Evolutionary conservation across 805 yeast species (phyloP).

Genomic region (Metschnikowia lachancei): DNA sequence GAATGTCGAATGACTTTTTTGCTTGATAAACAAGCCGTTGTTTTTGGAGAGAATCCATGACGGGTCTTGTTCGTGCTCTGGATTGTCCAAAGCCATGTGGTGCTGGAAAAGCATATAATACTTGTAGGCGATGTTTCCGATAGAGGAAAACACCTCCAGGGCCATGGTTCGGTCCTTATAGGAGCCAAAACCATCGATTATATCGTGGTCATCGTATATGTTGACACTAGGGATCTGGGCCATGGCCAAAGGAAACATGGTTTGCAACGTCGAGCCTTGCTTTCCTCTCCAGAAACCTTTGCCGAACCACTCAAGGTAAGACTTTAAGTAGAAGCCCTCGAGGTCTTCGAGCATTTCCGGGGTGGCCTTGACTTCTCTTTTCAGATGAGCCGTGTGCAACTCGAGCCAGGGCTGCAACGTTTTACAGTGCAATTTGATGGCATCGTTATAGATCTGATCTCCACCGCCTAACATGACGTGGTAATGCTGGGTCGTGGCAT

Average conservation of each 20-base stretch:
- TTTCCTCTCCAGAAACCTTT: conserved; percentile 79
- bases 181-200: conserved; percentile 94
- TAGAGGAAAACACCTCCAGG: conserved; percentile 60
- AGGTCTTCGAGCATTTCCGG: conserved; percentile 53
- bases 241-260: conserved; percentile 68
- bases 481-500: conserved; percentile 51
- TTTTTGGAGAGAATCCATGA: conserved; percentile 60
- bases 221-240: conserved; percentile 83
- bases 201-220: conserved; percentile 92
- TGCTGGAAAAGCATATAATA: conserved; percentile 93
- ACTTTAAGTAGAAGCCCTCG: conserved; percentile 63
- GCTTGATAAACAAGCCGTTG: conserved; percentile 67
- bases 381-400: conserved; percentile 49
- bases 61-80: conserved; percentile 39
- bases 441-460: conserved; percentile 89
- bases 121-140: conserved; percentile 78
- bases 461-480: conserved; percentile 99
- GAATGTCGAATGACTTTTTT: conserved; percentile 64
- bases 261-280: conserved; percentile 62
- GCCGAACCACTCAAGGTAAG: conserved; percentile 88
- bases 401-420: conserved; percentile 61
- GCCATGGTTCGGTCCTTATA: conserved; percentile 74
- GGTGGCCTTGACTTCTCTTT: conserved; percentile 38
- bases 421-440: conserved; percentile 59
- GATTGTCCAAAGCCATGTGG: conserved; percentile 53